Base-by-base conservation (phyloP, 2,329 filamentous ascomycete species). In the Fusarium piperis region DNA sequence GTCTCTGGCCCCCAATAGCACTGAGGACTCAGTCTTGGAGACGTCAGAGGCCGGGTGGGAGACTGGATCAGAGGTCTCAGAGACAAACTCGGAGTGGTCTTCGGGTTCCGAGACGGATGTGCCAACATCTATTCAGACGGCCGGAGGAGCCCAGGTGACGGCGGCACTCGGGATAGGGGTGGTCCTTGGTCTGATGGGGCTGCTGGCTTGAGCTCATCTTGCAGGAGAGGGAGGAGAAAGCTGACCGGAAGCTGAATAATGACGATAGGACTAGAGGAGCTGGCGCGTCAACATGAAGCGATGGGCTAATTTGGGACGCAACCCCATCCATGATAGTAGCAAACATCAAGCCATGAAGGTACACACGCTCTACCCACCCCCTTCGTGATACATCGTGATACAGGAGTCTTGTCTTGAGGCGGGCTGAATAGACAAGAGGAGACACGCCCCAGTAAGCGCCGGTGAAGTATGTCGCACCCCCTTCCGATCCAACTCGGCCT, bases 151-250 rank as follows among this genome's bases (percentile, higher is more conserved):
- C 28, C 68, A 66, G 28, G 64, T 68, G 33, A 76, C 64, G 55
- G 73, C 59, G 15, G 75, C 68, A 28, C 59, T 76, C 36, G 74
- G 74, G 30, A 65, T 77, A 56, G 70, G 75, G 38, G 75, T 68
- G 52, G 38, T 77, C 20, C 46, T 77, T 46, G 75, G 74, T 46
- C 36, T 77, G 33, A 67, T 77, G 65, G 70, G 65, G 32, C 56
- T 76, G n/a, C 68, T 76, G 60, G 72, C 52, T 59, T 77, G 57
- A 75, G 59, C 28, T 38, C 30, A 52, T 55, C 12, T 38, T n/a
- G 56, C 26, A 35, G 35, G 52, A 13, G 55, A 51, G 23, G 48
- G 18, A 18, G 61, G 39, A 57, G n/a, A 15, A 58, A 11, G 6
- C 56, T 39, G 28, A 28, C 26, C 23, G 64, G 39, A 63, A 6